These are phyloP conservation scores for Salisapilia sapeloensis DNA, from an alignment of 352 stramenopile genomes.

Conservation along the genomic window DNA sequence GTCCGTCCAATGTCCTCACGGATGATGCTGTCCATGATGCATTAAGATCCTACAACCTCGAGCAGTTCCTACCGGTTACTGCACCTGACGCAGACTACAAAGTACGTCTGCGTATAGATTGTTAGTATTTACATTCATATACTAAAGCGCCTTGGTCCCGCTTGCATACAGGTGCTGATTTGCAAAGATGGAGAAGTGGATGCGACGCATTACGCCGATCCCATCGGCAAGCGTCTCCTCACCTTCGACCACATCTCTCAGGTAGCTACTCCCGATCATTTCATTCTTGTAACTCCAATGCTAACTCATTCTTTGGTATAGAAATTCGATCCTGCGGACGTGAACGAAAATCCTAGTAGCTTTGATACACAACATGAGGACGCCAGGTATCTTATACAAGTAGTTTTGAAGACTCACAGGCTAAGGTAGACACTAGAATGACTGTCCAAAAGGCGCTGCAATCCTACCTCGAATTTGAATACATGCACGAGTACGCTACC, in stretches of 20 bases:
- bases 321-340: too few species aligned
- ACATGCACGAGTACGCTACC: slow-evolving; percentile 41
- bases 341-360: too few species aligned
- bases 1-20: slow-evolving; percentile 47
- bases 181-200: slow-evolving; percentile 72
- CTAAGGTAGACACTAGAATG: slow-evolving; percentile 5
- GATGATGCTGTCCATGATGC: slow-evolving; percentile 50
- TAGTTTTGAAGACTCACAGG: background rate
- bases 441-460: slow-evolving; percentile 52
- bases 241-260: slow-evolving; percentile 81
- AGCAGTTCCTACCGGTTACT: slow-evolving; percentile 37
- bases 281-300: too few species aligned
- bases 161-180: slow-evolving; percentile 48
- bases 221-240: slow-evolving; percentile 50
- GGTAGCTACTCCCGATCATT: slow-evolving; percentile 4
- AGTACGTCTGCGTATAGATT: slow-evolving; percentile 8
- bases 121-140: too few species aligned
- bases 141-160: too few species aligned
- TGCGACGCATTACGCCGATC: slow-evolving; percentile 68
- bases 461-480: slow-evolving; percentile 75
- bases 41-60: slow-evolving; percentile 69
- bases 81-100: slow-evolving; percentile 67
- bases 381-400: too few species aligned
- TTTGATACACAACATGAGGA: too few species aligned
- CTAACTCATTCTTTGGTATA: too few species aligned